Evolutionary conservation across 2,329 filamentous ascomycete genomes (phyloP).

Genomic region (Hypoxylon sp.): DNA sequence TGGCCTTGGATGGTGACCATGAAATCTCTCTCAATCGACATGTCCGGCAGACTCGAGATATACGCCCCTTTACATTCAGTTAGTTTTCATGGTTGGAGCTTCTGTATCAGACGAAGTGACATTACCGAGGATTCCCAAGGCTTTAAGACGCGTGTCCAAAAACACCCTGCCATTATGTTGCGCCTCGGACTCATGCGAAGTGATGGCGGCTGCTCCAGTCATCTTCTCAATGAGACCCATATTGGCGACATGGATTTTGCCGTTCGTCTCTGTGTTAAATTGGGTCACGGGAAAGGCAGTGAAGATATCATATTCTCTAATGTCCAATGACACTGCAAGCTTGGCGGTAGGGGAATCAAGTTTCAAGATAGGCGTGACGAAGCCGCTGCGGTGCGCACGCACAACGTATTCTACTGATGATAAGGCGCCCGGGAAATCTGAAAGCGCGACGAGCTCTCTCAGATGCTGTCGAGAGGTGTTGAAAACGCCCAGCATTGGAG

Average conservation of each 20-base stretch:
- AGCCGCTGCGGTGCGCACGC: slow-evolving; percentile 78
- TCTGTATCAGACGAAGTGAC: not conserved
- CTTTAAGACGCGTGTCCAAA: slow-evolving; percentile 81
- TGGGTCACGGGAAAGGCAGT: slow-evolving; percentile 77
- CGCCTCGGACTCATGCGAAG: slow-evolving; percentile 72
- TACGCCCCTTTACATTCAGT: slow-evolving; percentile 74
- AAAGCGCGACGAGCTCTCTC: slow-evolving; percentile 78
- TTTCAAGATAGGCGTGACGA: slow-evolving; percentile 69
- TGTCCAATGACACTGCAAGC: slow-evolving; percentile 73
- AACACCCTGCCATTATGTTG: slow-evolving; percentile 71
- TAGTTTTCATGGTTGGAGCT: slow-evolving; percentile 23
- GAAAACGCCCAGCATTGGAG: slow-evolving; percentile 85
- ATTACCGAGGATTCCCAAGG: slow-evolving; percentile 80
- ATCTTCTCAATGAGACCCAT: slow-evolving; percentile 89
- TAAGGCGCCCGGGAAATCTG: slow-evolving; percentile 80
- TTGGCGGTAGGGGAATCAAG: slow-evolving; percentile 63
- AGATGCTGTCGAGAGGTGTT: slow-evolving; percentile 78
- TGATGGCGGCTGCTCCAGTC: slow-evolving; percentile 86
- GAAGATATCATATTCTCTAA: slow-evolving; percentile 84
- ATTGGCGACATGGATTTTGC: slow-evolving; percentile 72
- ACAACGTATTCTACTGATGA: slow-evolving; percentile 75
- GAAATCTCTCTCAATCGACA: slow-evolving; percentile 75
- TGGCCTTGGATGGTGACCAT: slow-evolving; percentile 81
- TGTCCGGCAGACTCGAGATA: slow-evolving; percentile 75
- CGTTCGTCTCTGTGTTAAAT: slow-evolving; percentile 64